Evolutionary conservation across 768 basidiomycete genomes (phyloP).

Genomic region (Trametes cubensis): DNA sequence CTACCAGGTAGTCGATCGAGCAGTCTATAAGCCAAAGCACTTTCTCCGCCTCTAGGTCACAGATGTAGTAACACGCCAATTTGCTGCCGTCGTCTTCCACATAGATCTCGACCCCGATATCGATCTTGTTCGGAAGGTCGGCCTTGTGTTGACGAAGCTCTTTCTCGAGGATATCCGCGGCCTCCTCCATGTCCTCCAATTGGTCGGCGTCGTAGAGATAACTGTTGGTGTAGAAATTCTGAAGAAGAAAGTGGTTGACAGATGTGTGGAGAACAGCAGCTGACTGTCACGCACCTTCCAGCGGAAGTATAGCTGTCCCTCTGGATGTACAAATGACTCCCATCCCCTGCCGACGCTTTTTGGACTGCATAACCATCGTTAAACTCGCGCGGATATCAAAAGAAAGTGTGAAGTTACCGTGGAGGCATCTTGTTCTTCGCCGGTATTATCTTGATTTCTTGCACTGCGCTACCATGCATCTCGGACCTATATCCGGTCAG

Average conservation of each 20-base stretch:
- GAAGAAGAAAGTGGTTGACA: no score
- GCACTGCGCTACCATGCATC: neutral
- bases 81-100: neutral
- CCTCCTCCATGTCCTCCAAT: neutral
- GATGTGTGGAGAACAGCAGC: neutral
- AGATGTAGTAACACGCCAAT: conserved; percentile 14
- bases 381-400: neutral
- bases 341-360: neutral
- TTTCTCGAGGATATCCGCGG: neutral
- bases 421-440: neutral
- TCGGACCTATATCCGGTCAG: neutral
- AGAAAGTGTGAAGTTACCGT: neutral
- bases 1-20: neutral
- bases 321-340: conserved; percentile 11
- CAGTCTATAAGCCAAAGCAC: neutral
- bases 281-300: neutral
- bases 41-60: neutral
- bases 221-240: conserved; percentile 12
- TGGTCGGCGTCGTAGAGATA: conserved; percentile 1
- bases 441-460: neutral
- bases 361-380: neutral
- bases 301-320: conserved; percentile 21
- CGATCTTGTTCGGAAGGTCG: neutral
- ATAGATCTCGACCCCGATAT: neutral
- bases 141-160: neutral